Base-by-base conservation (phyloP, 805 yeast genomes). In the Clavispora asparagi region DNA sequence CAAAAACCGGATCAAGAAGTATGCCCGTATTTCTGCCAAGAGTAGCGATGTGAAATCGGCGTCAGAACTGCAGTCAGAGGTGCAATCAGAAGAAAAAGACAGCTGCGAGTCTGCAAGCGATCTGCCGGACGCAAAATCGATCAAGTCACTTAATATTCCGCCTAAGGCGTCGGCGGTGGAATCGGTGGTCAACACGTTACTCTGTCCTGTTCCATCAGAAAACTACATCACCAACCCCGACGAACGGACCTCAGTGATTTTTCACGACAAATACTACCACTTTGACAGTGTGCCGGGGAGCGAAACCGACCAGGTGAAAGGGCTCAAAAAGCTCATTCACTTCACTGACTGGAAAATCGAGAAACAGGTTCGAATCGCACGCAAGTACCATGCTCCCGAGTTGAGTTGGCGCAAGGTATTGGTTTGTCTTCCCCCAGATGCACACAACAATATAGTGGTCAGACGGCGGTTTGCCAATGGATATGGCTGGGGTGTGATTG, bases 401-500 rank as follows among this genome's bases (percentile, higher is more conserved):
- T 55, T 71, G 48, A 64, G 57, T 41, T 72, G 77, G 77, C 60
- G 77, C n/a, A 72, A 72, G 49, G 68, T 72, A 12, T 57, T 72
- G 50, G 76, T 71, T 2, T 60, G 62, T 43, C 57, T 72, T 17
- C 76, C 75, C 0, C 75, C 76, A 1, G 77, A 72, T 55, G 75
- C 77, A 3, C 77, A 72, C 53, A 72, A 71, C 51, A 72, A 71
- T 49, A 72, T 72, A 7, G 59, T 70, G 4, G 77, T 72, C 12
- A 50, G 77, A 40, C 58, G 77, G 43, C 49, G 74, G 30, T 72
- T 72, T 54, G 59, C 72, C 25, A 72, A 72, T 54, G 76, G 74
- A 1, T 72, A 67, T 50, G 77, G 77, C 9, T 72, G 77, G 77
- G 74, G 74, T 1, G 75, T 71, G 9, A 57, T 72, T 9, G 73